A percentile compares a stretch with the other conserved stretches of the same genome.
phyloP scores from a whole-genome alignment of 2,329 filamentous ascomycete genomes.

The Colletotrichum eleusines region DNA sequence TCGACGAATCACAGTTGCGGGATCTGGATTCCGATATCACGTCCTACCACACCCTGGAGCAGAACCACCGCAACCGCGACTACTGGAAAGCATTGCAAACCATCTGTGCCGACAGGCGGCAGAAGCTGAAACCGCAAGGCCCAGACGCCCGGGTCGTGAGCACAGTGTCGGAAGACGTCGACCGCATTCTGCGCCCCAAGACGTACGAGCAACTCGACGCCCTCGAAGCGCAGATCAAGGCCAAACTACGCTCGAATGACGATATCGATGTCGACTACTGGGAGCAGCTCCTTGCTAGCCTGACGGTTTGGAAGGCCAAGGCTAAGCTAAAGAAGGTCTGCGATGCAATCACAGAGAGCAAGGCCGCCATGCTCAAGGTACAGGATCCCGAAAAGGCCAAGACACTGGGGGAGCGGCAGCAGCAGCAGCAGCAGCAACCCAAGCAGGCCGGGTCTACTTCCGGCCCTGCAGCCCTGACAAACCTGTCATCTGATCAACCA shows the following conservation, averaged over 20 bases:
- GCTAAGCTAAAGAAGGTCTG: slow-evolving; percentile 85
- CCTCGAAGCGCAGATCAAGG: slow-evolving; percentile 87
- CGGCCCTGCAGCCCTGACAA: slow-evolving; percentile 36
- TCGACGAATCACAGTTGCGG: slow-evolving; percentile 74
- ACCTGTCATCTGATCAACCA: no score
- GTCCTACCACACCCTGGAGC: slow-evolving; percentile 85
- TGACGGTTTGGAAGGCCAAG: slow-evolving; percentile 92
- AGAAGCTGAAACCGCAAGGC: slow-evolving; percentile 71
- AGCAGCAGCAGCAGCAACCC: slow-evolving; percentile 35
- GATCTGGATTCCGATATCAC: slow-evolving; percentile 86
- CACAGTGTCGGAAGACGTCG: slow-evolving; percentile 88
- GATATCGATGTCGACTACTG: slow-evolving; percentile 97
- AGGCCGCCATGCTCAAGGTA: slow-evolving; percentile 67
- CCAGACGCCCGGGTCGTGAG: slow-evolving; percentile 80
- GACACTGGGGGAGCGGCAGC: slow-evolving; percentile 50
- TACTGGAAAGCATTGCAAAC: slow-evolving; percentile 94
- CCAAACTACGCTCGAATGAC: slow-evolving; percentile 88
- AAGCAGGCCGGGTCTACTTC: slow-evolving; percentile 53
- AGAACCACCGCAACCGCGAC: slow-evolving; percentile 79
- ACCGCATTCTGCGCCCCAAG: slow-evolving; percentile 88
- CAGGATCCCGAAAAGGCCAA: slow-evolving; percentile 76
- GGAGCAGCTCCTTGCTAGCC: slow-evolving; percentile 88
- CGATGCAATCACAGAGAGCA: slow-evolving; percentile 78
- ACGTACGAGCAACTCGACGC: slow-evolving; percentile 86
- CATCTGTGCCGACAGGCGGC: slow-evolving; percentile 81